Percentiles rank a stretch among this genome's conserved stretches.
phyloP scores from a whole-genome alignment of 257 asterid species.

The Solanum stenotomum region DNA sequence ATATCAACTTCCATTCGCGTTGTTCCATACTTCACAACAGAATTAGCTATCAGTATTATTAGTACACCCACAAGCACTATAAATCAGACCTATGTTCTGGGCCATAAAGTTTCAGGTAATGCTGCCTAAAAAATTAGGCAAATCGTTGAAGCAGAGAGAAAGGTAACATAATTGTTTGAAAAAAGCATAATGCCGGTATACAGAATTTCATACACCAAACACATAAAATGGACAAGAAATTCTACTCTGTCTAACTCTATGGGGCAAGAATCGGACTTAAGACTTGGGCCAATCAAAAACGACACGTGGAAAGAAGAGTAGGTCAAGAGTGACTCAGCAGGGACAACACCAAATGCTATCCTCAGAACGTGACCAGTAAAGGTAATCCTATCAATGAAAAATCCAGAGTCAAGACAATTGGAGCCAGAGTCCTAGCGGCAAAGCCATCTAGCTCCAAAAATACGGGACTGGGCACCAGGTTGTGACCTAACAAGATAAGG shows the following conservation, averaged over 20 bases:
- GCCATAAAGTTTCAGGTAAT: not conserved
- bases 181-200: not conserved
- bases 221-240: not conserved
- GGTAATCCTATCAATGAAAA: not conserved
- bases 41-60: slow-evolving; percentile 15
- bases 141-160: not conserved
- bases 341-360: not conserved
- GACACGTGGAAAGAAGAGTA: not conserved
- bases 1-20: slow-evolving; percentile 75
- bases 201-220: not conserved
- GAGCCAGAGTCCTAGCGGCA: not conserved
- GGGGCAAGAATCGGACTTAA: not conserved
- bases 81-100: not conserved
- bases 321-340: not conserved
- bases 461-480: not conserved
- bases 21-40: slow-evolving; percentile 65
- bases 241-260: not conserved
- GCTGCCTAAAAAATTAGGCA: not conserved
- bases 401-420: not conserved
- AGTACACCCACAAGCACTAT: not conserved
- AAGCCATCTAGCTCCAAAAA: not conserved
- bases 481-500: not conserved
- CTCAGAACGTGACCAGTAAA: not conserved
- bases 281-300: not conserved
- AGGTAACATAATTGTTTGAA: not conserved